These are phyloP conservation scores for Madurella fahalii DNA, from an alignment of 2,329 filamentous ascomycete species.

Conservation along the genomic window DNA sequence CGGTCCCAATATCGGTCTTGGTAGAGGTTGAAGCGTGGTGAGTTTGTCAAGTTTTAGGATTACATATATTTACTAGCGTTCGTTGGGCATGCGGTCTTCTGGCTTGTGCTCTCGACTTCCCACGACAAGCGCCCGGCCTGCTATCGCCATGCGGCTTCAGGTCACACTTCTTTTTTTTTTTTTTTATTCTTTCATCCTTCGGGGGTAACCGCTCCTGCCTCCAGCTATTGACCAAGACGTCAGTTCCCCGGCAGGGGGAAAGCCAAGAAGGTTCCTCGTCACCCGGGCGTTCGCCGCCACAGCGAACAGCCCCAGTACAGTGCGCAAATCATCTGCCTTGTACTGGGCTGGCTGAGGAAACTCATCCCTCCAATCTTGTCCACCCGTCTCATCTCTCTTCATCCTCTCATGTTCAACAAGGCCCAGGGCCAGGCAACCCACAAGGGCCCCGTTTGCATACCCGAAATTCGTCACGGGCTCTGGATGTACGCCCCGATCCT, in stretches of 20 bases:
- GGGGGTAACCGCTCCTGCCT: background rate
- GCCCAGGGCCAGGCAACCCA: background rate
- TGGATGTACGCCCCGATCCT: background rate
- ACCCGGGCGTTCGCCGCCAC: slow-evolving; percentile 10
- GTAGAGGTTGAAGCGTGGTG: background rate
- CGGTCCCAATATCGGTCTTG: background rate
- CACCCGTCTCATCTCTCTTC: slow-evolving; percentile 8
- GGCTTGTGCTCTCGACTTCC: too few species aligned
- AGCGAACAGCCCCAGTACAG: background rate
- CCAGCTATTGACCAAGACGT: slow-evolving; percentile 1
- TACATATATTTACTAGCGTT: too few species aligned
- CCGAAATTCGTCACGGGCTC: background rate
- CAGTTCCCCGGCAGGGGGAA: slow-evolving; percentile 6
- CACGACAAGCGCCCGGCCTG: background rate
- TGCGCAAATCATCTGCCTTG: background rate
- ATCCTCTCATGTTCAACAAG: slow-evolving; percentile 2
- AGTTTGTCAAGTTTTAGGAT: background rate
- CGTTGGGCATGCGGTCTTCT: too few species aligned
- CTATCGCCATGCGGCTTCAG: background rate
- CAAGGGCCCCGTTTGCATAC: background rate
- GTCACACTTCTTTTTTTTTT: too few species aligned
- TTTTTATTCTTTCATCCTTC: background rate
- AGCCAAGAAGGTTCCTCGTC: slow-evolving; percentile 10
- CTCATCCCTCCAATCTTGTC: slow-evolving; percentile 3
- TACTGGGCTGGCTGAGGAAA: slow-evolving; percentile 10